Evolutionary conservation across 352 stramenopile genomes (phyloP).

Genomic region (Globisporangium emineosum): DNA sequence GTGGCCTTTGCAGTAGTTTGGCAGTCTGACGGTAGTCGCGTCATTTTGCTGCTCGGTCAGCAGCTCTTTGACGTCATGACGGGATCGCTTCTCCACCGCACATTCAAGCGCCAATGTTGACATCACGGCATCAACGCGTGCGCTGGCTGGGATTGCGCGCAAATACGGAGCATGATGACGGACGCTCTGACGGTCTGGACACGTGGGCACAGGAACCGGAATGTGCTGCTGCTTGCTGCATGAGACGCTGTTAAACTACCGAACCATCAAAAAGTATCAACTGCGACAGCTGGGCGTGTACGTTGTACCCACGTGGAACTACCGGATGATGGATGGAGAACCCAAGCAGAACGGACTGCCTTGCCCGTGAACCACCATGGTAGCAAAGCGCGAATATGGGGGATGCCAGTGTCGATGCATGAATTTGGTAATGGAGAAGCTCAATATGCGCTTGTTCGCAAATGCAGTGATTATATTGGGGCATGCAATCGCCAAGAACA

Average conservation of each 20-base stretch:
- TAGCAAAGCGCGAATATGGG: no score
- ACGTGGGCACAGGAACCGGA: not conserved
- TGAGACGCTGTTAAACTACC: not conserved
- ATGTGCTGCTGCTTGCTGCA: not conserved
- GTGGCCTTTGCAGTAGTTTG: not conserved
- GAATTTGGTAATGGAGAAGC: not conserved
- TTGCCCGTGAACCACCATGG: no score
- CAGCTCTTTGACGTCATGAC: slow-evolving; percentile 9
- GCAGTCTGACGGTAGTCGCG: slow-evolving; percentile 7
- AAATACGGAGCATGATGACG: not conserved
- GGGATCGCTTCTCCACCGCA: not conserved
- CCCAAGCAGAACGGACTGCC: not conserved
- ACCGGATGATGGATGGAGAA: not conserved
- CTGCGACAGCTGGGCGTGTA: slow-evolving; percentile 2
- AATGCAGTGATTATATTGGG: slow-evolving; percentile 2
- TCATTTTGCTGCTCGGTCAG: slow-evolving; percentile 7
- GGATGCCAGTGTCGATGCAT: not conserved
- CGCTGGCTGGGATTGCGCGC: slow-evolving; percentile 4
- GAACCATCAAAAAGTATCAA: not conserved
- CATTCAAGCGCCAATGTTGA: slow-evolving; percentile 5
- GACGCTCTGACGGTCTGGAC: not conserved
- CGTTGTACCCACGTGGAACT: no score
- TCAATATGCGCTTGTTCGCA: not conserved
- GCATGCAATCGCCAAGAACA: not conserved
- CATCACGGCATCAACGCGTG: slow-evolving; percentile 1